Base-by-base conservation (phyloP, 2,329 filamentous ascomycete genomes). In the Huntiella savannae region DNA sequence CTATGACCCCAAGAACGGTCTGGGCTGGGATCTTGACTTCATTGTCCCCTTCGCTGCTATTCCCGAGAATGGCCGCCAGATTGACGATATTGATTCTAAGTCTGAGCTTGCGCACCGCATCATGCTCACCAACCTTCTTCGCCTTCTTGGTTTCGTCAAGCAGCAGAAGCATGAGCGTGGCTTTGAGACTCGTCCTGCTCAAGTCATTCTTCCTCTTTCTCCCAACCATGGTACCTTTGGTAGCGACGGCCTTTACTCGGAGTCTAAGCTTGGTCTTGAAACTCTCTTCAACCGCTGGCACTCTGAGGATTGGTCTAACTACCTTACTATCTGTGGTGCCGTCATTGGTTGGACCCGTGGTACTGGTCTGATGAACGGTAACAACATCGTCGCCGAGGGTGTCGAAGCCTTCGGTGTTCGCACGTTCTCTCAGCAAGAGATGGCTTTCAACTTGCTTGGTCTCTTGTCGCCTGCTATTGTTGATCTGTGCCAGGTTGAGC, bases 331-430 rank as follows among this genome's bases (percentile, higher is more conserved):
- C 55, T 98, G 91, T 56, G 91, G 91, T 68, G 88, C 88, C 52
- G 85, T 96, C 62, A 98, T 98, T 60, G 91, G 91, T 52, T 98
- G 91, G 91, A 98, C 91, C 55, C 88, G 91, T 66, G 91, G 88
- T 53, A 98, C 91, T 52, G 91, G 91, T 60, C 77, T 98, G 56
- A 98, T 98, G 88, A 83, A 82, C 54, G 87, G 82, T 58, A 96
- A 96, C 71, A 96, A 98, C 63, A 78, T 96, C 55, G 87, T 96
- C 53, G 91, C 91, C 33, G 88, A 96, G 62, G 91, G 88, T 50
- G 85, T 98, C 48, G 91, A 98, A 69, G 84, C 83, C 56, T 91
- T 92, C 54, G 91, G 91, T 56, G 91, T 96, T 19, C 86, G 91
- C 56, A 98, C 91, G 3, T 98, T 98, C 71, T 96, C 88, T 7